These are phyloP conservation scores for Aspergillus phoenicis DNA, from an alignment of 2,329 filamentous ascomycete species.

Conservation along the genomic window DNA sequence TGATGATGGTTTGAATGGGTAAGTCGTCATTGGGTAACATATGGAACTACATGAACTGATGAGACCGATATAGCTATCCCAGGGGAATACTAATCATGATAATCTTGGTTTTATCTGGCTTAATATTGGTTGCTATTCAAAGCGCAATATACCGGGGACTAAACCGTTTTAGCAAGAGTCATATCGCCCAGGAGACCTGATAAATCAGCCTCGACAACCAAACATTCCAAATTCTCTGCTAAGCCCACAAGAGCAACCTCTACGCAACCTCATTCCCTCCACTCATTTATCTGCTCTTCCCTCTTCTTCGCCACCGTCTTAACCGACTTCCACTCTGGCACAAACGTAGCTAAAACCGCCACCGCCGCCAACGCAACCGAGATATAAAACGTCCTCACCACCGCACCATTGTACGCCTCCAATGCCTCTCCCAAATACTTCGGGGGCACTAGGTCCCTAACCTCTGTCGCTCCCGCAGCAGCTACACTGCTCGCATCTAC, in stretches of 20 bases:
- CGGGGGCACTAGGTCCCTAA: neutral
- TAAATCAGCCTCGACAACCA: too few relatives aligned
- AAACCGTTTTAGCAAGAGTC: neutral
- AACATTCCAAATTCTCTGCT: too few relatives aligned
- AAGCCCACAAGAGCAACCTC: too few relatives aligned
- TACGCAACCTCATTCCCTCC: too few relatives aligned
- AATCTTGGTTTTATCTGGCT: slow-evolving; percentile 47
- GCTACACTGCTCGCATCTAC: neutral
- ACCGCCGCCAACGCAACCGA: neutral
- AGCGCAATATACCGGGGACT: neutral
- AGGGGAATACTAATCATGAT: slow-evolving; percentile 52
- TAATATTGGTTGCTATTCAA: slow-evolving; percentile 46
- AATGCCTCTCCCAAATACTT: neutral
- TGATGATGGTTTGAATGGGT: slow-evolving; percentile 46
- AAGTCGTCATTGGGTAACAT: neutral
- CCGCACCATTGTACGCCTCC: neutral
- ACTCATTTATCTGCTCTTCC: too few relatives aligned
- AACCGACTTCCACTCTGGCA: neutral
- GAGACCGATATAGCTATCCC: slow-evolving; percentile 39
- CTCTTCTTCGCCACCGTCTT: neutral
- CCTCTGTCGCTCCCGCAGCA: neutral
- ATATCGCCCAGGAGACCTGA: neutral
- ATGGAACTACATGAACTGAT: neutral
- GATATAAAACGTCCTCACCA: neutral
- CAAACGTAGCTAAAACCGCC: neutral